These are phyloP conservation scores for Sedum album DNA, from an alignment of 164 flowering plant genomes.

Conservation along the genomic window DNA sequence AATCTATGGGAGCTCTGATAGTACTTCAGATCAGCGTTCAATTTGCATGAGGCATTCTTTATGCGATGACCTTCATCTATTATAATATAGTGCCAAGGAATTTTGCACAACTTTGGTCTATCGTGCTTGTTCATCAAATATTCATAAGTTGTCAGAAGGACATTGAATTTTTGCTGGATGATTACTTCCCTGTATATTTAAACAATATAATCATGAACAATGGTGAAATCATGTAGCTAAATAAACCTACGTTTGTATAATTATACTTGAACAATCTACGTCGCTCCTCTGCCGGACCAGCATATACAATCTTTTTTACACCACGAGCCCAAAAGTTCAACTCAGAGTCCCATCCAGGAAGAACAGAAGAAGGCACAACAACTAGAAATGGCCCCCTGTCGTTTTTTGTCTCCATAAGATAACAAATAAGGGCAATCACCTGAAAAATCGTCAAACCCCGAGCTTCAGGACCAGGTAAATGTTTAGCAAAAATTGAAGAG, in stretches of 20 bases:
- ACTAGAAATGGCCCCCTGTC: conserved; percentile 96
- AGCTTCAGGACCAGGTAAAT: not conserved
- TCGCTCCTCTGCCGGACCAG: conserved; percentile 96
- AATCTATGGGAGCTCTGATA: conserved; percentile 86
- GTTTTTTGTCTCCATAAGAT: conserved; percentile 88
- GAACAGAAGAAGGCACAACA: conserved; percentile 94
- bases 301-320: conserved; percentile 72
- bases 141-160: conserved; percentile 93
- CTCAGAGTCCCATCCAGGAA: conserved; percentile 91
- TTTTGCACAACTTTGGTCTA: conserved; percentile 83
- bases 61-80: conserved; percentile 99
- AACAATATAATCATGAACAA: conserved; percentile 10
- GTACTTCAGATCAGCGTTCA: conserved; percentile 91
- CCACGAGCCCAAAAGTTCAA: conserved; percentile 85
- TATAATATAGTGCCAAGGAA: conserved; percentile 91
- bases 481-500: not conserved
- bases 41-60: conserved; percentile 96
- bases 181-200: conserved; percentile 68
- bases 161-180: conserved; percentile 89
- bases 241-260: conserved; percentile 3
- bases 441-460: conserved; percentile 19
- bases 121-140: conserved; percentile 98
- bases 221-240: not conserved
- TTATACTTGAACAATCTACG: conserved; percentile 76
- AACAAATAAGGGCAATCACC: conserved; percentile 89